Conservation (phyloP, 371 early-diverging fungal species). For the Mortierella sp. region DNA sequence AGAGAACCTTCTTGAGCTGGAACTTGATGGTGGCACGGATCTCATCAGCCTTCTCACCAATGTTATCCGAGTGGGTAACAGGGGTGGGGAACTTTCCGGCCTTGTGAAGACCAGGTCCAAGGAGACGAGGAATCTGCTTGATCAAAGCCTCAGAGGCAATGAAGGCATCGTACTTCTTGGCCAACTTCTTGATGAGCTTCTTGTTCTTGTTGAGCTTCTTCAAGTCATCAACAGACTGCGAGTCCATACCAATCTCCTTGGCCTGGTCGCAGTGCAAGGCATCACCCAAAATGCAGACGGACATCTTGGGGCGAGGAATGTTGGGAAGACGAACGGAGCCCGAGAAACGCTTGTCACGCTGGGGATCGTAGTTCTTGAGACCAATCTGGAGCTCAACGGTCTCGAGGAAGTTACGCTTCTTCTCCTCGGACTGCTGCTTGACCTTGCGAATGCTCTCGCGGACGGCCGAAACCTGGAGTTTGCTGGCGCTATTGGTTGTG, state of each 20-base stretch:
- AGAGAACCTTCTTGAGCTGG: constrained; percentile 99
- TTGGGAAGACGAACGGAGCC: constrained; percentile 96
- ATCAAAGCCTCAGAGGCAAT: constrained; percentile 97
- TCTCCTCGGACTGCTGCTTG: constrained; percentile 81
- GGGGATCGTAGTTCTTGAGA: constrained; percentile 99
- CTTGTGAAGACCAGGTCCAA: constrained; percentile 97
- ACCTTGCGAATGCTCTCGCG: constrained; percentile 82
- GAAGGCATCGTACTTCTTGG: constrained; percentile 96
- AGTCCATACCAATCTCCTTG: constrained; percentile 92
- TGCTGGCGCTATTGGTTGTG: constrained; percentile 62
- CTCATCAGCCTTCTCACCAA: constrained; percentile 93
- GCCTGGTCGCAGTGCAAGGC: constrained; percentile 96
- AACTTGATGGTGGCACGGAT: constrained; percentile 99
- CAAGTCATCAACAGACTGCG: constrained; percentile 96
- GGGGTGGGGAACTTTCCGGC: constrained; percentile 99
- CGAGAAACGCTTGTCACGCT: constrained; percentile 99
- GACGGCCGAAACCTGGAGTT: constrained; percentile 90
- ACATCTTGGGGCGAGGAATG: constrained; percentile 93
- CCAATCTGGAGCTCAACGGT: constrained; percentile 98
- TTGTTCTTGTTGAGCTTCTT: constrained; percentile 99
- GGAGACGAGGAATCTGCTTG: constrained; percentile 98
- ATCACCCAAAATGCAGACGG: constrained; percentile 97
- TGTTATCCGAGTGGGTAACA: constrained; percentile 91
- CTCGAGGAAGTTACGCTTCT: constrained; percentile 94
- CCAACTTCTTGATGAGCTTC: constrained; percentile 99